Evolutionary conservation across 208 protist genomes (phyloP), one percentile per base, ranked within the genome.

Genomic region (Crithidia mellificae): DNA sequence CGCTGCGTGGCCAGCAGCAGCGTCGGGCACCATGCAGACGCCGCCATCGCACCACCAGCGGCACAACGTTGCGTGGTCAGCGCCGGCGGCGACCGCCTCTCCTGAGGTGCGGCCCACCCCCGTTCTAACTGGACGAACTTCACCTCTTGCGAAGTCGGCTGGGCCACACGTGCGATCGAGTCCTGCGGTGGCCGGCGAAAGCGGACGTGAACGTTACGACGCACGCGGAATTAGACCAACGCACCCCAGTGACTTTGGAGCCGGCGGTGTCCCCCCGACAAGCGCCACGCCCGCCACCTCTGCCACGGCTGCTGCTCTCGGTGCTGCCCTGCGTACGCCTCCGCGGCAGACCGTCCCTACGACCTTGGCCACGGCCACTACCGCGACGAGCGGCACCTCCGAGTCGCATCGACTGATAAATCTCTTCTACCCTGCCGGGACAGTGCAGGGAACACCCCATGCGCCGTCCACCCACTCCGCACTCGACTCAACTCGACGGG

Each of bases 291-390:
- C 2, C 11, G 54, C 54, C 22, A 30, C 54, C 4, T 11, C 50
- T 22, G 47, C 54, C 54, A 49, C 54, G 20, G 17, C 54, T 9
- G 54, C 56, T 4, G 58, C 58, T 0, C 17, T 64, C 2, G 44
- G 29, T 3, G 58, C 58, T 20, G 44, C 58, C 44, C 44, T 64
- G 44, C 58, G 58, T n/a, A 64, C 58, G 1, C 58, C 58, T 4
- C 58, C 44, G 27, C 58, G 58, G 20, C 58, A 47, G 20, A 51
- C 56, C 41, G 41, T 51, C n/a, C n/a, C n/a, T n/a, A n/a, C n/a
- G n/a, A n/a, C n/a, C n/a, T n/a, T n/a, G n/a, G n/a, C n/a, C n/a
- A n/a, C n/a, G n/a, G n/a, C n/a, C n/a, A n/a, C n/a, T n/a, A n/a
- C n/a, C n/a, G n/a, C n/a, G n/a, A n/a, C n/a, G n/a, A n/a, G n/a